Base-by-base conservation (phyloP, 2,329 filamentous ascomycete species). In the Magnaporthiopsis incrustans region DNA sequence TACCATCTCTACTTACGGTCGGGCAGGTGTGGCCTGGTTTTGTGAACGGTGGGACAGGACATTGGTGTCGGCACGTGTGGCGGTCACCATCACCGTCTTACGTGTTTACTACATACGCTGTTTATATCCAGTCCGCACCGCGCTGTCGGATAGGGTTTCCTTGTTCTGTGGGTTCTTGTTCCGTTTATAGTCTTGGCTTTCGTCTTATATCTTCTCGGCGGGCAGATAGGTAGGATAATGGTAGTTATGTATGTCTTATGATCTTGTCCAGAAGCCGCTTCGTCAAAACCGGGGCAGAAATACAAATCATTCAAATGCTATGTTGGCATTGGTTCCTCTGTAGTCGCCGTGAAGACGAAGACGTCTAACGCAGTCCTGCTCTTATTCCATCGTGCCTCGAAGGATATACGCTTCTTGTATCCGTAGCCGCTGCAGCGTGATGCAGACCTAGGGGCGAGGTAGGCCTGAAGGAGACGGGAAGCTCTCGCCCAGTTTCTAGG, bases 171-270 rank as follows among this genome's bases (percentile, higher is more conserved):
- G 32, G 57, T 33, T 61, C 32, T 57, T 57, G 22, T 64, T 60
- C 11, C 30, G 25, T 58, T 38, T 63, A 56, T 32, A 18, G n/a
- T 64, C 14, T 59, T 30, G 32, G 4, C 35, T 53, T 44, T 14
- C 57, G 18, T 64, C 58, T 57, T 35, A 30, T 32, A 60, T 64
- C 57, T 59, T 53, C 33, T 59, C 22, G 60, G 63, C 60, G 60
- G 60, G 56, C 38, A 61, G 59, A 64, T 64, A 58, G 26, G 57
- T 58, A 58, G 57, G 57, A 27, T 27, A 32, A 25, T 53, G 44
- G n/a, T 53, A n/a, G 26, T 64, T 61, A 59, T 59, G 59, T 59
- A 27, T 64, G 63, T 64, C 57, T 57, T 61, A 61, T 64, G 59
- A 64, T 61, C 44, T 53, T 53, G 44, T 53, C n/a, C 44, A 22